Evolutionary conservation across 1,284 basidiomycete genomes (phyloP).

Genomic region (Cutaneotrichosporon dermatis): DNA sequence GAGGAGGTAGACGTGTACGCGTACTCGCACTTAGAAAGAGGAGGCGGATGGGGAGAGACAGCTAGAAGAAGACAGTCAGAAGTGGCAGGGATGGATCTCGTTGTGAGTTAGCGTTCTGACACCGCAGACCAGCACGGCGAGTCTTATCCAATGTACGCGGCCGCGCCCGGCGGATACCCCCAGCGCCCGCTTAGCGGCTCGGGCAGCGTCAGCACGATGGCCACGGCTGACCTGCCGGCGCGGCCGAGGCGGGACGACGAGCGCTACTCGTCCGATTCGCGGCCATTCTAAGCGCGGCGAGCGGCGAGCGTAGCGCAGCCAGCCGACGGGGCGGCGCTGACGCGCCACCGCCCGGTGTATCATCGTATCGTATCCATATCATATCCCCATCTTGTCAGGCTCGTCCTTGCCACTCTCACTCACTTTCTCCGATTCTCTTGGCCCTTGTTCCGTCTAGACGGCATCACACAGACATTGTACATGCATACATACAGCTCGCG

Average conservation of each 20-base stretch:
- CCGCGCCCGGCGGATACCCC: background rate
- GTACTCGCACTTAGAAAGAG: too few species aligned
- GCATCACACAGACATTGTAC: conserved; percentile 1
- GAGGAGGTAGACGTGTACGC: too few species aligned
- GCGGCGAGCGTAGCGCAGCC: too few species aligned
- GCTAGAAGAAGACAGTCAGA: background rate
- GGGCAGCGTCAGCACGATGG: conserved; percentile 11
- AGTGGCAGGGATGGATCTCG: conserved; percentile 1
- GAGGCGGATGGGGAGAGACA: background rate
- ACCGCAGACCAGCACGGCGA: background rate
- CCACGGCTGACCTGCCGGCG: conserved; percentile 8
- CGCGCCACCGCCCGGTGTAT: background rate
- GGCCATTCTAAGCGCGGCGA: background rate
- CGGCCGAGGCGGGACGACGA: background rate
- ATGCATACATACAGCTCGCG: background rate
- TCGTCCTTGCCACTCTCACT: too few species aligned
- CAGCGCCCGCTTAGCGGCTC: conserved; percentile 1
- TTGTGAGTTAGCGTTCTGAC: background rate
- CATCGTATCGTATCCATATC: background rate
- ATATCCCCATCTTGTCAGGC: too few species aligned
- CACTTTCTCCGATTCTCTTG: too few species aligned
- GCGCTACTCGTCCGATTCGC: background rate
- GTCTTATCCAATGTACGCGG: background rate
- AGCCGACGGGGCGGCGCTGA: too few species aligned
- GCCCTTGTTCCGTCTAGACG: background rate